These are phyloP conservation scores for Nannizziopsis arthrosporioides DNA, from an alignment of 2,329 filamentous ascomycete genomes.

Conservation along the genomic window DNA sequence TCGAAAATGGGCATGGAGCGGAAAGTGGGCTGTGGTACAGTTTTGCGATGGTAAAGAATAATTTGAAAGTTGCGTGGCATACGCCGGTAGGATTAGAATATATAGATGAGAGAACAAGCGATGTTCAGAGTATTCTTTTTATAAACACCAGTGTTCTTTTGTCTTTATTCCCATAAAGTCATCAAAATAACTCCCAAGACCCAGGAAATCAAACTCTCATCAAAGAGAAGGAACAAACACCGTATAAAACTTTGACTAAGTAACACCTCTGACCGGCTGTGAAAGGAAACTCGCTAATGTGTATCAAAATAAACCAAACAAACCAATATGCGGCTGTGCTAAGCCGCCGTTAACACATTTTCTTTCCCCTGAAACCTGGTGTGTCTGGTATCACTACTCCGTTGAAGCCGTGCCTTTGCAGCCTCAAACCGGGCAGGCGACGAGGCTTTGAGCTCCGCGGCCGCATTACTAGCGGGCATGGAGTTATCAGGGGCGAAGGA, in stretches of 20 bases:
- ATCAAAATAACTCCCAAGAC: no score
- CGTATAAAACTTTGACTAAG: background rate
- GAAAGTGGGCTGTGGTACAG: conserved; percentile 92
- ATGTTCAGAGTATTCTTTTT: background rate
- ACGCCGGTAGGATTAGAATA: background rate
- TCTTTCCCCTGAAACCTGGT: conserved; percentile 23
- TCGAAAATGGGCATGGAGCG: conserved; percentile 86
- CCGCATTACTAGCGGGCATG: conserved; percentile 4
- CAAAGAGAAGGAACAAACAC: no score
- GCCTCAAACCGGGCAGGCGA: conserved; percentile 26
- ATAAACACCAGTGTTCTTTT: no score
- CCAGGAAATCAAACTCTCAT: no score
- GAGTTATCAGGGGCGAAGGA: conserved; percentile 4
- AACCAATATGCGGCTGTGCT: background rate
- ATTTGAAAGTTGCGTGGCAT: background rate
- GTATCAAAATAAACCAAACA: background rate
- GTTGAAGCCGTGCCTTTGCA: conserved; percentile 27
- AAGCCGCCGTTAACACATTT: conserved; percentile 18
- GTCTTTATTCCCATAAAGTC: no score
- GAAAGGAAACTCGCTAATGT: background rate
- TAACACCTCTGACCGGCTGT: background rate
- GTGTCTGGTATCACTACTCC: conserved; percentile 20
- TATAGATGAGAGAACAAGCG: background rate
- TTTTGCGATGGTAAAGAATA: conserved; percentile 57
- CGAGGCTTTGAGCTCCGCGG: conserved; percentile 17